Evolutionary conservation across 805 yeast genomes (phyloP), one percentile per base, ranked within the genome.

Genomic region (Hanseniaspora singularis): DNA sequence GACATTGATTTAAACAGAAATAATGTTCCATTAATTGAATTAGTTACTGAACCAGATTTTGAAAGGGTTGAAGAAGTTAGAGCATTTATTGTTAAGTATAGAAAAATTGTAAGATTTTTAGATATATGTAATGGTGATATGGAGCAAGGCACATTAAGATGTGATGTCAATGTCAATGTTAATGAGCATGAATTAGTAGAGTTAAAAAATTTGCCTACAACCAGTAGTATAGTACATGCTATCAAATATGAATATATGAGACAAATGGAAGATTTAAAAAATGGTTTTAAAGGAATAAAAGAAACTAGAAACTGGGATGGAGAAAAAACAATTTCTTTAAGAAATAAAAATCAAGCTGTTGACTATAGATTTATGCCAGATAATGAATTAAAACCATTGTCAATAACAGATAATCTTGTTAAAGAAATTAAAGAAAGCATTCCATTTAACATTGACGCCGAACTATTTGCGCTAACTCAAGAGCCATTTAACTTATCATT

Each of bases 261-360:
- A 49, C 98, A 92, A 59, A 65, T 76, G 7, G 51, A 58, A 0
- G 63, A 70, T 11, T 58, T 82, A 9, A 57, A 71, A 49, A 50
- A 51, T 0, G 74, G 74, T 0, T 54, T 59, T 31, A 53, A 53
- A 4, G 60, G 63, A 1, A 52, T 54, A n/a, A 42, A 57, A 4
- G 95, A 88, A 56, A 92, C 98, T 0, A 71, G 96, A 57, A 92
- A 95, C 16, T 92, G 96, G 96, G 79, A 81, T 55, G 96, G 96
- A 2, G 62, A 62, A 2, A 65, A 68, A 34, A 89, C 97, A 0
- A 67, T 71, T 38, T 69, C 73, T 41, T 64, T 81, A 41, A 73
- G 98, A 57, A 68, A 74, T 3, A 92, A 92, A 56, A 96, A 89
- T 59, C 73, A 74, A 33, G 73, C 84, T 0, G 72, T 83, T 11